Percentiles rank a stretch among this genome's conserved stretches.
phyloP scores from a whole-genome alignment of 2,329 filamentous ascomycete species.

The Cladosporium sp. region DNA sequence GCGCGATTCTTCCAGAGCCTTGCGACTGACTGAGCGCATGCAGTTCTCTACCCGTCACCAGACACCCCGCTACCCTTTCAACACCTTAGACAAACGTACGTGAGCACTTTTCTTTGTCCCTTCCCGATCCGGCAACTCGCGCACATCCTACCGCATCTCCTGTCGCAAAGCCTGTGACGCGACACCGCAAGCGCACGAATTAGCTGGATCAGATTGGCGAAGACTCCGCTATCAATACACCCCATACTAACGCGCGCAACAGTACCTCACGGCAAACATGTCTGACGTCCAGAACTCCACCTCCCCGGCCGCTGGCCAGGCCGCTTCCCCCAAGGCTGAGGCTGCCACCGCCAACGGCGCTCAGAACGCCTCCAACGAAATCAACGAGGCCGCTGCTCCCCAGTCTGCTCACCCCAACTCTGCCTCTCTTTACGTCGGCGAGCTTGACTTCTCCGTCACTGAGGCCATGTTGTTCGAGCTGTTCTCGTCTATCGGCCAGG shows the following conservation, averaged over 20 bases:
- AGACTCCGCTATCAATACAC: neutral
- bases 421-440: slow-evolving; percentile 96
- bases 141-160: slow-evolving; percentile 11
- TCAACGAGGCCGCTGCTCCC: slow-evolving; percentile 65
- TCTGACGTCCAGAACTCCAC: slow-evolving; percentile 49
- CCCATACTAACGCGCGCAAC: slow-evolving; percentile 12
- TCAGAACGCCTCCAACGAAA: slow-evolving; percentile 63
- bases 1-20: slow-evolving; percentile 1
- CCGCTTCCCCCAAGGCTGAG: slow-evolving; percentile 64
- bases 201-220: neutral
- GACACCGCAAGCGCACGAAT: neutral
- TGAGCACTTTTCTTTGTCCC: slow-evolving; percentile 15
- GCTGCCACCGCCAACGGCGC: slow-evolving; percentile 59
- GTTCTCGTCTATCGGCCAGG: slow-evolving; percentile 98
- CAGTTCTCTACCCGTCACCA: slow-evolving; percentile 13
- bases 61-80: slow-evolving; percentile 14
- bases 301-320: slow-evolving; percentile 67
- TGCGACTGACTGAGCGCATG: slow-evolving; percentile 3
- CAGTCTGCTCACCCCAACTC: slow-evolving; percentile 80
- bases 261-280: slow-evolving; percentile 32
- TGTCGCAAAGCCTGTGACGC: slow-evolving; percentile 9
- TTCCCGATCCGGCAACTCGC: slow-evolving; percentile 15
- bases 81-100: slow-evolving; percentile 20
- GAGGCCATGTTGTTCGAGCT: slow-evolving; percentile 99
- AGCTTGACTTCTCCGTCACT: slow-evolving; percentile 95